These are phyloP conservation scores for Podila clonocystis DNA, from an alignment of 192 early-diverging fungal species.

Conservation along the genomic window DNA sequence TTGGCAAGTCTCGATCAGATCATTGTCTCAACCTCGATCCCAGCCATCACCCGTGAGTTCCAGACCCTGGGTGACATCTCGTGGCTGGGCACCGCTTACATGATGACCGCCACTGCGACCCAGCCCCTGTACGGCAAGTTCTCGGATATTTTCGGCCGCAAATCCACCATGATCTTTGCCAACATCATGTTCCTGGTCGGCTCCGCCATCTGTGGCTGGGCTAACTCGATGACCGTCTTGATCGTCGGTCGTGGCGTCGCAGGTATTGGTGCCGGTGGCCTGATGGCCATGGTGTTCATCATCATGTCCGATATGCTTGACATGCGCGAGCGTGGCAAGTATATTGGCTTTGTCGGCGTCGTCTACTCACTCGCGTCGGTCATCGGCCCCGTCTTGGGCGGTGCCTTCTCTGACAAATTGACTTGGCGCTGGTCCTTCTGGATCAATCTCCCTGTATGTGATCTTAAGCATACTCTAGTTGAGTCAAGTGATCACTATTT, in stretches of 20 bases:
- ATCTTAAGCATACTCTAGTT: too few species aligned
- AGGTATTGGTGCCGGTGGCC: constrained; percentile 70
- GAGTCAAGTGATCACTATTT: too few species aligned
- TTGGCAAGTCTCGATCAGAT: constrained; percentile 77
- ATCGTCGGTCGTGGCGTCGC: constrained; percentile 68
- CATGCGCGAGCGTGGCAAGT: constrained; percentile 70
- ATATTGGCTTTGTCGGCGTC: constrained; percentile 62
- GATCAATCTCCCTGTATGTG: constrained; percentile 20
- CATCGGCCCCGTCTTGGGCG: constrained; percentile 59
- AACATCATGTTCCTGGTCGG: constrained; percentile 60
- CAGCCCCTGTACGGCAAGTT: constrained; percentile 74
- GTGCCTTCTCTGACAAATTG: not conserved
- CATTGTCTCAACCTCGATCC: constrained; percentile 75
- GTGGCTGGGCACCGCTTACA: constrained; percentile 75
- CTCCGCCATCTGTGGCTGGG: constrained; percentile 60
- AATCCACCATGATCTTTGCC: constrained; percentile 61
- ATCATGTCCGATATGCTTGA: constrained; percentile 76
- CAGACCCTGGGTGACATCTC: constrained; percentile 60
- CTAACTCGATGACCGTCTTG: constrained; percentile 69
- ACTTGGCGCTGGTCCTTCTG: constrained; percentile 3
- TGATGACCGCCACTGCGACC: constrained; percentile 62
- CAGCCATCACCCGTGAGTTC: constrained; percentile 71
- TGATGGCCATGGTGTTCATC: constrained; percentile 70
- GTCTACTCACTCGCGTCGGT: constrained; percentile 65
- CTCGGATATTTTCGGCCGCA: constrained; percentile 87